A percentile compares a stretch with the other conserved stretches of the same genome.
These are phyloP conservation scores for Helianthus tuberosus DNA, from an alignment of 129 eudicot genomes.

Conservation along the genomic window DNA sequence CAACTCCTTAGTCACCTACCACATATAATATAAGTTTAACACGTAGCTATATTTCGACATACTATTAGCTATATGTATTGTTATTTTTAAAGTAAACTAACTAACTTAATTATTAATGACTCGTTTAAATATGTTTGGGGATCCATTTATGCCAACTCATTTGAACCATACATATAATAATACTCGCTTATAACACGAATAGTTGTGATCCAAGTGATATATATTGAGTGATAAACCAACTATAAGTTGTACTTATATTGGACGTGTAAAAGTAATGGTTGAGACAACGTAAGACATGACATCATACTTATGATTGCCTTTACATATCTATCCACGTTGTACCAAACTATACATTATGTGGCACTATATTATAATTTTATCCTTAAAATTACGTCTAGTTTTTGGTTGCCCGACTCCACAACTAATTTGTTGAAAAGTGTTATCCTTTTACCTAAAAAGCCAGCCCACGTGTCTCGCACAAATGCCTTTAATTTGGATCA, in stretches of 20 bases:
- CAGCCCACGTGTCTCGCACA: constrained; percentile 13
- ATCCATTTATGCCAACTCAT: no score
- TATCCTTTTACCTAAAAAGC: constrained; percentile 22
- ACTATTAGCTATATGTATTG: no score
- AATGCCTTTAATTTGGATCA: not conserved
- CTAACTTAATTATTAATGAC: no score
- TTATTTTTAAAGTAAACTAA: no score
- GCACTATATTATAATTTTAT: not conserved
- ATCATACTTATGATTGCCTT: not conserved
- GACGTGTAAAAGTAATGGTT: constrained; percentile 21
- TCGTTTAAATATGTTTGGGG: no score
- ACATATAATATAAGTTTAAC: no score
- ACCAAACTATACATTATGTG: constrained; percentile 20
- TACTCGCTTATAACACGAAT: not conserved
- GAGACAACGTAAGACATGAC: constrained; percentile 23
- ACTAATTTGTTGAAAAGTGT: constrained; percentile 1
- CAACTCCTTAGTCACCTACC: no score
- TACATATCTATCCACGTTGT: constrained; percentile 28
- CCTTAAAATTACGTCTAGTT: not conserved
- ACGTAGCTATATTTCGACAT: no score
- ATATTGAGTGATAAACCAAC: not conserved
- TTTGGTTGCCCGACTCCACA: not conserved
- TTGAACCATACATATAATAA: no score
- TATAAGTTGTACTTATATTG: not conserved
- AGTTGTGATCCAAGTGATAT: not conserved